Percentiles rank a stretch among this genome's conserved stretches.
Evolutionary conservation across 129 eudicot genomes (phyloP).

Genomic region (Chrysanthemum makinoi): DNA sequence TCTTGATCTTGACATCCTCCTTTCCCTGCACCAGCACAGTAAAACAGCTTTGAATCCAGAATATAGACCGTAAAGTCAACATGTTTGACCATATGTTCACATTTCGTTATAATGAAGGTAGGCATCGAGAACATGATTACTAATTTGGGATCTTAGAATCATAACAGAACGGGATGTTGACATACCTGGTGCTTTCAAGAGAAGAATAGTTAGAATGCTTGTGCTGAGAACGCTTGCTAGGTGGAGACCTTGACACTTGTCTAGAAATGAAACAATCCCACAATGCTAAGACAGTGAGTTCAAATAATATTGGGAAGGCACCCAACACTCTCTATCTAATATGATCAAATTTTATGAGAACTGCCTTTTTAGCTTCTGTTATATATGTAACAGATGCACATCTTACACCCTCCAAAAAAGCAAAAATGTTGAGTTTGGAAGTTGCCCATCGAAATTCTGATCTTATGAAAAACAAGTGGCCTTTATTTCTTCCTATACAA

Average conservation of each 20-base stretch:
- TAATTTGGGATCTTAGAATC: slow-evolving; percentile 14
- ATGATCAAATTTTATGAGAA: neutral
- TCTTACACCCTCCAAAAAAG: slow-evolving; percentile 12
- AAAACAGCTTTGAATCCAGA: slow-evolving; percentile 26
- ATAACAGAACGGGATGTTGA: slow-evolving; percentile 12
- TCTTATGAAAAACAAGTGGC: no score
- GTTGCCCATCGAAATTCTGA: neutral
- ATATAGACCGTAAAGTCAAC: neutral
- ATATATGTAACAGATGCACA: neutral
- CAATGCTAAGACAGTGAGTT: slow-evolving; percentile 79
- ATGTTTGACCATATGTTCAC: slow-evolving; percentile 26
- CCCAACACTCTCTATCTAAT: slow-evolving; percentile 23
- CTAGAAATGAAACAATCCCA: slow-evolving; percentile 78
- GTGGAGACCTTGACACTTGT: slow-evolving; percentile 98
- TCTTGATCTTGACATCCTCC: slow-evolving; percentile 81
- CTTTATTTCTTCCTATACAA: neutral
- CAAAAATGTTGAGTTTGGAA: neutral
- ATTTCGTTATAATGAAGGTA: neutral
- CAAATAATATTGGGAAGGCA: slow-evolving; percentile 19
- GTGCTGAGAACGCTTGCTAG: slow-evolving; percentile 99
- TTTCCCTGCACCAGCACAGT: slow-evolving; percentile 46
- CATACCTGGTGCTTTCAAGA: slow-evolving; percentile 90
- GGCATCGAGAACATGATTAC: neutral
- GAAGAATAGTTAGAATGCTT: slow-evolving; percentile 99
- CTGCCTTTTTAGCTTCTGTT: neutral